A percentile compares a stretch with the other conserved stretches of the same genome.
Conservation (phyloP, 257 asterid genomes). For the Solanum etuberosum region DNA sequence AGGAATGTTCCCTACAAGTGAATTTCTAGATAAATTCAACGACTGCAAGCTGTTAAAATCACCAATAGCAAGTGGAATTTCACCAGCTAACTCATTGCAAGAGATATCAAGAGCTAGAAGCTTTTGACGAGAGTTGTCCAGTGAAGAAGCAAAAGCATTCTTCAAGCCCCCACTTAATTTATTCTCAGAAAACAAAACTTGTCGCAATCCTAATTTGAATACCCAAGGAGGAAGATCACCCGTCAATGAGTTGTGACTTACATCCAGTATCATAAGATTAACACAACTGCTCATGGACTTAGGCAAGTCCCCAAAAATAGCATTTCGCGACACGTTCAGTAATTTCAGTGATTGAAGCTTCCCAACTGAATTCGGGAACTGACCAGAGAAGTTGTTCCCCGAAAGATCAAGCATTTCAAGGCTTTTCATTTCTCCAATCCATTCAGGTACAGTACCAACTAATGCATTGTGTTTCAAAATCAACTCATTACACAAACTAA, state of each 20-base stretch:
- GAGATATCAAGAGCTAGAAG: conserved; percentile 53
- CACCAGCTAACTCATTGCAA: conserved; percentile 43
- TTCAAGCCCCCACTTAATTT: conserved; percentile 41
- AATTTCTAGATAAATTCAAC: conserved; percentile 47
- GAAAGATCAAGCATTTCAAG: conserved; percentile 64
- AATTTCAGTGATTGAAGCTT: conserved; percentile 49
- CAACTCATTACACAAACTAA: conserved; percentile 41
- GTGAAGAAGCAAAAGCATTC: conserved; percentile 34
- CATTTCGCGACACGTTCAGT: conserved; percentile 51
- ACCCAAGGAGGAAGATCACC: conserved; percentile 63
- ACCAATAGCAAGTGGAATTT: conserved; percentile 46
- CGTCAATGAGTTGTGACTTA: conserved; percentile 48
- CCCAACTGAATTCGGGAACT: conserved; percentile 47
- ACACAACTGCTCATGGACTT: conserved; percentile 34
- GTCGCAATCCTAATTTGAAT: conserved; percentile 47
- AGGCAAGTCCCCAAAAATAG: conserved; percentile 49
- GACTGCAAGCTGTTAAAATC: conserved; percentile 38
- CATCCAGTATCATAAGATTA: conserved; percentile 51
- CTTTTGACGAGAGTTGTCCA: conserved; percentile 40
- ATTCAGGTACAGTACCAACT: conserved; percentile 42
- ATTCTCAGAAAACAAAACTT: conserved; percentile 45
- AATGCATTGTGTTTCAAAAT: conserved; percentile 38
- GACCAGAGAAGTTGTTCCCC: conserved; percentile 48
- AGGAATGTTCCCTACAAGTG: conserved; percentile 39
- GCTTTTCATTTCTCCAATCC: conserved; percentile 74